These are phyloP conservation scores for Luvunga scandens DNA, from an alignment of 345 rosid genomes.

Conservation along the genomic window DNA sequence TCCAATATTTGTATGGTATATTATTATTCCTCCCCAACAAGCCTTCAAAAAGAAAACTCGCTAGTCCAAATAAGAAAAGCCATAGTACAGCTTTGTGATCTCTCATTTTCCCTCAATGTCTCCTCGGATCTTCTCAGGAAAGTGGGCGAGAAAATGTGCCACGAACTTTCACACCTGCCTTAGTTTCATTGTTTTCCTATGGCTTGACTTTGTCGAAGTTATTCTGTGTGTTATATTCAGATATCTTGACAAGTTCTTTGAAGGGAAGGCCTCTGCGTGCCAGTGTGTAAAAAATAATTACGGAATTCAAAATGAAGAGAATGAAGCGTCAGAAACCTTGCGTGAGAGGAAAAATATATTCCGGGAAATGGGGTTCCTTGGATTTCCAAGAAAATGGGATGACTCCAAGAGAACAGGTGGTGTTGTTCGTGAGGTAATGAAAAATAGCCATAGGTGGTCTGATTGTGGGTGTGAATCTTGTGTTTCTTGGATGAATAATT, in stretches of 20 bases:
- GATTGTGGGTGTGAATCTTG: conserved; percentile 72
- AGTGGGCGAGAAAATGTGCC: conserved; percentile 23
- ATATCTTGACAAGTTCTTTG: conserved; percentile 48
- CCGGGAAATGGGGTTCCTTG: conserved; percentile 23
- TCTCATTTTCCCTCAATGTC: conserved; percentile 1
- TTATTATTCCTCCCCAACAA: too few species aligned
- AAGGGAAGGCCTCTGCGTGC: conserved; percentile 43
- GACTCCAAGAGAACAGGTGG: conserved; percentile 20
- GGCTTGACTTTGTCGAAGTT: conserved; percentile 52
- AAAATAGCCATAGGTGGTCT: conserved; percentile 50
- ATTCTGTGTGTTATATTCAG: conserved; percentile 45
- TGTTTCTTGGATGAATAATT: conserved; percentile 39
- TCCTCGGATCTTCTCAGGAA: conserved; percentile 20
- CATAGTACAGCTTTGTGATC: too few species aligned
- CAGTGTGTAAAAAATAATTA: conserved; percentile 22
- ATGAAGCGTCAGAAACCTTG: conserved; percentile 50
- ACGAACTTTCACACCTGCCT: conserved; percentile 24
- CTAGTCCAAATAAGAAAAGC: too few species aligned
- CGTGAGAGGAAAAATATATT: conserved; percentile 49
- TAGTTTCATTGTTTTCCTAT: conserved; percentile 40
- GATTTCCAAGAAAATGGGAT: conserved; percentile 32
- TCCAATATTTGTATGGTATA: too few species aligned
- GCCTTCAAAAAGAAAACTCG: too few species aligned
- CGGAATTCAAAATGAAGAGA: conserved; percentile 5
- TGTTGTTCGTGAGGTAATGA: neutral